Conservation (phyloP, 2,329 filamentous ascomycete genomes). For the Cordyceps fumosorosea region DNA sequence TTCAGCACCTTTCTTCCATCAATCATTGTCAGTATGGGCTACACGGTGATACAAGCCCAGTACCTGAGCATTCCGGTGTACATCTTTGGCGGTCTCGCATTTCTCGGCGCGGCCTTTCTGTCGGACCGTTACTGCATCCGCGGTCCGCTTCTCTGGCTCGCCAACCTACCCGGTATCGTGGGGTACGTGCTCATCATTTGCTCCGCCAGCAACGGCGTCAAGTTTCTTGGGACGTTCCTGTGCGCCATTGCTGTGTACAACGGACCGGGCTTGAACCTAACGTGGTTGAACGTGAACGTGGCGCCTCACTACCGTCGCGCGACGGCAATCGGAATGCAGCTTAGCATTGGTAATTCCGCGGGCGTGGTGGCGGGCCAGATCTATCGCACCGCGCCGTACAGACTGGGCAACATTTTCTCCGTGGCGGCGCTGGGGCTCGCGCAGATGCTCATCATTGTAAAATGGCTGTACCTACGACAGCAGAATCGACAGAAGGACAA, state of each 20-base stretch:
- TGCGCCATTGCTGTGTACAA: constrained; percentile 41
- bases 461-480: constrained; percentile 36
- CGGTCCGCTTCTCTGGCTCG: constrained; percentile 45
- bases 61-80: constrained; percentile 53
- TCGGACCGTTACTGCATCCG: constrained; percentile 36
- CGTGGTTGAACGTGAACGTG: constrained; percentile 40
- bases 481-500: constrained; percentile 35
- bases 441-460: constrained; percentile 30
- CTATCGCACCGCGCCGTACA: constrained; percentile 27
- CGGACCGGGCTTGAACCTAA: constrained; percentile 39
- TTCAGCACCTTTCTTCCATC: constrained; percentile 52
- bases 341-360: constrained; percentile 39
- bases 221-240: constrained; percentile 44
- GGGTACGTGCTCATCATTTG: constrained; percentile 43
- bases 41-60: constrained; percentile 43
- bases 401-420: constrained; percentile 23
- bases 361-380: constrained; percentile 37
- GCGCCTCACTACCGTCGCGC: constrained; percentile 40
- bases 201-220: constrained; percentile 40
- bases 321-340: constrained; percentile 39
- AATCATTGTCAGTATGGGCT: constrained; percentile 47
- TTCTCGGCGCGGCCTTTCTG: constrained; percentile 37
- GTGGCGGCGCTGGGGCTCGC: constrained; percentile 23
- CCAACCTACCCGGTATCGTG: constrained; percentile 43
- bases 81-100: constrained; percentile 39